A percentile compares a stretch with the other conserved stretches of the same genome.
phyloP scores from a whole-genome alignment of 106 monocot genomes.

The Phalaenopsis aphrodite region DNA sequence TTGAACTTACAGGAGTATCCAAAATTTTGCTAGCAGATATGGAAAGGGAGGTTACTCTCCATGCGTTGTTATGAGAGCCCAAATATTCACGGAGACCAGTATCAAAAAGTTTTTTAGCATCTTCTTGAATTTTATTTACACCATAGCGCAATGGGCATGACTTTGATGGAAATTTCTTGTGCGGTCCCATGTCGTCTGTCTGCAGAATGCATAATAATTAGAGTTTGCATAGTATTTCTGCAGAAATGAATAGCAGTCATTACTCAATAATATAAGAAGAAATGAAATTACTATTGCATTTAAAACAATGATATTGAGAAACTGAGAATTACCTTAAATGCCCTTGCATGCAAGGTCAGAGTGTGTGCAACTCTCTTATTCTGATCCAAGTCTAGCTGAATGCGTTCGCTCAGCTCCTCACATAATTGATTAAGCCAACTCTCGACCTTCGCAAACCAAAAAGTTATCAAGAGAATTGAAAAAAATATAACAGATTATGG shows the following conservation, averaged over 20 bases:
- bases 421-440: constrained; percentile 87
- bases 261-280: background rate
- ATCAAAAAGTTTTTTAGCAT: constrained; percentile 84
- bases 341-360: constrained; percentile 69
- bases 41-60: constrained; percentile 85
- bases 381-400: constrained; percentile 77
- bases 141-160: constrained; percentile 90
- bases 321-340: constrained; percentile 51
- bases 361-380: constrained; percentile 80
- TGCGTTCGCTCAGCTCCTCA: constrained; percentile 86
- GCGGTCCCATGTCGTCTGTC: constrained; percentile 36
- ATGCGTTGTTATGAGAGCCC: constrained; percentile 37
- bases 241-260: background rate
- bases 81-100: constrained; percentile 68
- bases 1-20: constrained; percentile 66
- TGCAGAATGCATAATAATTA: constrained; percentile 17
- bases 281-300: background rate
- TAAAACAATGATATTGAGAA: background rate
- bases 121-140: constrained; percentile 82
- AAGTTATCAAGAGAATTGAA: background rate
- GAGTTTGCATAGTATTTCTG: background rate
- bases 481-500: background rate
- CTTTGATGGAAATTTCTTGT: constrained; percentile 90
- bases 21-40: constrained; percentile 90
- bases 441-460: constrained; percentile 43